These are phyloP conservation scores for Penicillium alfredii DNA, from an alignment of 495 filamentous ascomycete genomes.

Conservation along the genomic window DNA sequence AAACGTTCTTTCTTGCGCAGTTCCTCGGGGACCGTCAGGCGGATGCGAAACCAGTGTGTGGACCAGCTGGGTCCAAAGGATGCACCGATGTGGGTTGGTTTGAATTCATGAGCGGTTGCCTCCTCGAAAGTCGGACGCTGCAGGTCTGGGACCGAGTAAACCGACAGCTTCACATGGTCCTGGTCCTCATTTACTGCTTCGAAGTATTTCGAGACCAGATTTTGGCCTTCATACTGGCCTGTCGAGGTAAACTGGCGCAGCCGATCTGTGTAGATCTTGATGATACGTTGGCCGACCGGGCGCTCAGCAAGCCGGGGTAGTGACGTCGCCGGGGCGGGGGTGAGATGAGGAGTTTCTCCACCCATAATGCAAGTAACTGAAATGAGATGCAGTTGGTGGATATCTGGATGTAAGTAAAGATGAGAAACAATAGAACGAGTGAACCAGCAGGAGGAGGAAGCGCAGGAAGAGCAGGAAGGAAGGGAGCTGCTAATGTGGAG, in stretches of 20 bases:
- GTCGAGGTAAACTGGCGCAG: slow-evolving; percentile 69
- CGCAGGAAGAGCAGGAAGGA: slow-evolving; percentile 5
- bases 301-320: slow-evolving; percentile 54
- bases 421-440: slow-evolving; percentile 8
- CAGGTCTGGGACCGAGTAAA: slow-evolving; percentile 77
- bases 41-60: slow-evolving; percentile 94
- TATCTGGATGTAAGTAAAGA: not conserved
- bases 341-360: slow-evolving; percentile 36
- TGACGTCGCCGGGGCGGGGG: slow-evolving; percentile 31
- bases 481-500: slow-evolving; percentile 14
- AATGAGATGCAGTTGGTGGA: slow-evolving; percentile 1
- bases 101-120: slow-evolving; percentile 74
- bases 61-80: slow-evolving; percentile 93
- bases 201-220: slow-evolving; percentile 72
- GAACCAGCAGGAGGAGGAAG: slow-evolving; percentile 3
- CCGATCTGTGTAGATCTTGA: slow-evolving; percentile 79
- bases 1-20: slow-evolving; percentile 67
- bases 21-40: slow-evolving; percentile 67
- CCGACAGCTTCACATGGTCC: slow-evolving; percentile 75
- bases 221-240: slow-evolving; percentile 77
- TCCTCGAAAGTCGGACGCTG: slow-evolving; percentile 84
- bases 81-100: slow-evolving; percentile 65
- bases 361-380: too few species aligned
- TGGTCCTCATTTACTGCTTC: slow-evolving; percentile 66
- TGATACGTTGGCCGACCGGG: slow-evolving; percentile 79